Base-by-base conservation (phyloP, 1,139 yeast species). In the Saccharomyces hybrid region DNA sequence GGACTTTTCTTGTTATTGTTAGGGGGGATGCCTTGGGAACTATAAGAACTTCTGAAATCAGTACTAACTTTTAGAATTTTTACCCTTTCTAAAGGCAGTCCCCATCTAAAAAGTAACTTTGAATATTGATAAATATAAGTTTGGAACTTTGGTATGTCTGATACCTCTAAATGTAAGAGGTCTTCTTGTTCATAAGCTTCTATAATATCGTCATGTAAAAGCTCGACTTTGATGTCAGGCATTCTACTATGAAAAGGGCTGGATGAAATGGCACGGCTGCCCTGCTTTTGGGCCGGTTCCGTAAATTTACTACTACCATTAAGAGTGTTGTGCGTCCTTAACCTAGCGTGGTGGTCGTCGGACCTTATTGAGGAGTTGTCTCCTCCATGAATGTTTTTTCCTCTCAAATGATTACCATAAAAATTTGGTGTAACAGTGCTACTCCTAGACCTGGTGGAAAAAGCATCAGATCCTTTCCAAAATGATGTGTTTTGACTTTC, bases 101-200 rank as follows among this genome's bases (percentile, higher is more conserved):
- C 95, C 98, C 98, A 91, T 46, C 79, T 71, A 62, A 80, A 88
- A 26, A 91, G 73, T 68, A 90, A 77, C n/a, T 85, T 81, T 0
- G 97, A 93, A 68, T 91, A 91, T 57, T 83, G 85, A 32, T 79
- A 77, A 47, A 96, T 72, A 67, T 86, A 88, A 13, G 68, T 62
- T 52, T 73, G 71, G 56, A 80, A 75, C 56, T 77, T 77, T 1
- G 67, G 71, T 28, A 73, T 75, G 52, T 79, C 78, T 28, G 76
- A 74, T 4, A 79, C 69, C 51, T 77, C 78, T 49, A 86, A 69
- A 48, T 84, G 69, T 1, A 79, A 69, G 47, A 72, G 68, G 1
- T 78, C 72, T 51, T 77, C 76, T 0, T 73, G 71, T 55, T 78
- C 78, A 50, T 81, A 81, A 56, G 73, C 68, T 54, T 86, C 90